These are phyloP conservation scores for Fusarium foetens DNA, from an alignment of 2,329 filamentous ascomycete genomes.

Conservation along the genomic window DNA sequence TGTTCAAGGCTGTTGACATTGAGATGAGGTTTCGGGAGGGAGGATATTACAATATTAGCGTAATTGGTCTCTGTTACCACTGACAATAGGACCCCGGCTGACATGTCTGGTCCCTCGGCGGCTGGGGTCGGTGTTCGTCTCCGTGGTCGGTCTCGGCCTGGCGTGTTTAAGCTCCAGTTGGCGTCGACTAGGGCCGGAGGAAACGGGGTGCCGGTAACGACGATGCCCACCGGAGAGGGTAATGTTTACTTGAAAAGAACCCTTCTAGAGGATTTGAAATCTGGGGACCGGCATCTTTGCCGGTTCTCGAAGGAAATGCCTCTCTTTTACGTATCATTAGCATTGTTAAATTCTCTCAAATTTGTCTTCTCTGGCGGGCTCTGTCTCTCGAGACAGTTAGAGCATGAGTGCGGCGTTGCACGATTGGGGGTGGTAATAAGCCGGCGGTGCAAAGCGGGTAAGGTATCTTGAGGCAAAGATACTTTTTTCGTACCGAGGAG, in stretches of 20 bases:
- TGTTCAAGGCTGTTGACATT: not conserved
- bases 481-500: not conserved
- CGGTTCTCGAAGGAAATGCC: slow-evolving; percentile 31
- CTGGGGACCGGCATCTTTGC: slow-evolving; percentile 32
- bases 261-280: slow-evolving; percentile 20
- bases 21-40: not conserved
- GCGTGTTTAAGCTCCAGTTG: slow-evolving; percentile 34
- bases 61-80: not conserved
- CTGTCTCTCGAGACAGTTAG: not conserved
- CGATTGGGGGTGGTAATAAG: slow-evolving; percentile 25
- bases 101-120: slow-evolving; percentile 10
- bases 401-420: slow-evolving; percentile 12
- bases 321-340: slow-evolving; percentile 20
- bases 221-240: slow-evolving; percentile 23
- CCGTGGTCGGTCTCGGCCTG: slow-evolving; percentile 36
- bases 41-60: not conserved
- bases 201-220: slow-evolving; percentile 36
- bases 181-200: slow-evolving; percentile 33
- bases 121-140: slow-evolving; percentile 26
- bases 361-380: slow-evolving; percentile 10
- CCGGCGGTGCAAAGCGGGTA: slow-evolving; percentile 23
- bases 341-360: not conserved
- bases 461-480: slow-evolving; percentile 14
- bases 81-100: not conserved
- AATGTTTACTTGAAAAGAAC: slow-evolving; percentile 32